Evolutionary conservation across 2,329 filamentous ascomycete genomes (phyloP).

Genomic region (Torrubiellomyces zombiae): DNA sequence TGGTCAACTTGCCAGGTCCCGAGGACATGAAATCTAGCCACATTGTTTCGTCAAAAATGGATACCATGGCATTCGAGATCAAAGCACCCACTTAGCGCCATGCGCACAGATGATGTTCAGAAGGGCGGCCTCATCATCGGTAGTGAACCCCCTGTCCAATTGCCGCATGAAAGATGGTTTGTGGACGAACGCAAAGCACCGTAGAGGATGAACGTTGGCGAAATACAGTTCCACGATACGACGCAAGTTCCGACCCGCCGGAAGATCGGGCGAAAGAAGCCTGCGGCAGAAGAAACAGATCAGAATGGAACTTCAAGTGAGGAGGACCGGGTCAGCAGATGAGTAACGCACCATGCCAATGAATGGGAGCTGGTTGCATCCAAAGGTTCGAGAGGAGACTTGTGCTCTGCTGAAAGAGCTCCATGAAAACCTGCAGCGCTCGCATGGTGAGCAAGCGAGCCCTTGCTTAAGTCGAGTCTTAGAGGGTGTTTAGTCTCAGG

Average conservation of each 20-base stretch:
- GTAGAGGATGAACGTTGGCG: slow-evolving; percentile 21
- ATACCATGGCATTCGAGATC: too few species aligned
- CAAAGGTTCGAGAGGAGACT: too few species aligned
- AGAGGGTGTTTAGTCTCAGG: too few species aligned
- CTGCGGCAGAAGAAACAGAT: slow-evolving; percentile 6
- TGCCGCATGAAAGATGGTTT: slow-evolving; percentile 22
- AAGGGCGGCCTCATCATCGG: slow-evolving; percentile 19
- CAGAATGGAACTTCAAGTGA: too few species aligned
- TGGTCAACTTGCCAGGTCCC: slow-evolving; percentile 13
- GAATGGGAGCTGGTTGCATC: too few species aligned
- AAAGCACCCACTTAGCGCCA: slow-evolving; percentile 17
- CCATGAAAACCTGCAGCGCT: too few species aligned
- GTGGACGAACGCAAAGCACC: slow-evolving; percentile 23
- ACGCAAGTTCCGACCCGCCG: slow-evolving; percentile 16
- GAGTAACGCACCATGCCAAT: too few species aligned
- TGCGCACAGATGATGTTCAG: slow-evolving; percentile 21
- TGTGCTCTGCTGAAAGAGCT: too few species aligned
- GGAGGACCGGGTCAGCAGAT: too few species aligned
- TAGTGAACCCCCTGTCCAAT: slow-evolving; percentile 18
- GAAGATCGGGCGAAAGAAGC: slow-evolving; percentile 17
- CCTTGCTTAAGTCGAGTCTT: too few species aligned
- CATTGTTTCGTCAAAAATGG: too few species aligned
- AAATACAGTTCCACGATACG: slow-evolving; percentile 21
- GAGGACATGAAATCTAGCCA: slow-evolving; percentile 18
- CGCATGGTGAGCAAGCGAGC: too few species aligned